Evolutionary conservation across 2,329 filamentous ascomycete genomes (phyloP).

Genomic region (Verticillium longisporum): DNA sequence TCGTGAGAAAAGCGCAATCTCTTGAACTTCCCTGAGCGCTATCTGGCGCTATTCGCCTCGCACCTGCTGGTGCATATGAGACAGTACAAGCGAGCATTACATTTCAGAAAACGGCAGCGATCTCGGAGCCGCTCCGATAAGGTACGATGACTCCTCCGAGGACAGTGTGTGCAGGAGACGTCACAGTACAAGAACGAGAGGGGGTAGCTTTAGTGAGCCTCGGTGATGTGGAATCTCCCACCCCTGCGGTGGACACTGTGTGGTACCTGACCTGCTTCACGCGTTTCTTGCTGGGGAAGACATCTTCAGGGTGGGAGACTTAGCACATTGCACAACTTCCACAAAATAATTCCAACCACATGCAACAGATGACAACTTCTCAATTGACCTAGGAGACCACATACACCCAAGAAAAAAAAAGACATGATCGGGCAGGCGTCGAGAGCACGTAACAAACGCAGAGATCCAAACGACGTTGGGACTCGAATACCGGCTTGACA

Average conservation of each 20-base stretch:
- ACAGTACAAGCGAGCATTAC: background rate
- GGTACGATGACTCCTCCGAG: background rate
- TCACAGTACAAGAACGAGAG: background rate
- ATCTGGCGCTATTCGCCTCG: too few species aligned
- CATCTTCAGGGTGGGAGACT: background rate
- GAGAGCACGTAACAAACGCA: background rate
- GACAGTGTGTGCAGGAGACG: background rate
- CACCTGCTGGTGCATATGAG: too few species aligned
- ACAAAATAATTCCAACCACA: background rate
- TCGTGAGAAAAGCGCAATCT: background rate
- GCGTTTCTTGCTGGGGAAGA: background rate
- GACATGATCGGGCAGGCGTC: background rate
- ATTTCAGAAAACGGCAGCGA: background rate
- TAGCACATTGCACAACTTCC: background rate
- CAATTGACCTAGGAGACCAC: background rate
- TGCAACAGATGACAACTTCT: background rate
- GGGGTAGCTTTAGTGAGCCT: background rate
- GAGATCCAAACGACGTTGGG: background rate
- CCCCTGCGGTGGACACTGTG: background rate
- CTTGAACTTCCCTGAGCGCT: background rate
- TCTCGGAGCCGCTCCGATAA: slow-evolving; percentile 1
- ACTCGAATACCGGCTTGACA: too few species aligned
- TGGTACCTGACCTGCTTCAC: background rate
- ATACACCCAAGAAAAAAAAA: background rate
- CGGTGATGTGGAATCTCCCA: background rate